Conservation (phyloP, 257 asterid species). For the Solanum dulcamara region DNA sequence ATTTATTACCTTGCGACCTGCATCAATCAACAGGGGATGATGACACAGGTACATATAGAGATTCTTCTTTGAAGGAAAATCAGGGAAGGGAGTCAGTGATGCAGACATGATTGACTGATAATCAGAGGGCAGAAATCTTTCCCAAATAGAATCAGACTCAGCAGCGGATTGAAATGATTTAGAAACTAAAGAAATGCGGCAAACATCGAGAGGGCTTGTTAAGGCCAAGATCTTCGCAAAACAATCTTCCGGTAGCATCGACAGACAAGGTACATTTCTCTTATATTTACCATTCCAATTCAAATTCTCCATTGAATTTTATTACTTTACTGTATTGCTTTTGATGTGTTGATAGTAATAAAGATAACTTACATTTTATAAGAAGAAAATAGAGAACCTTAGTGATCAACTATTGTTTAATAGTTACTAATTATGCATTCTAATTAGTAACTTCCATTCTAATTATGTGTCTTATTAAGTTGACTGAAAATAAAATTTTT, state of each 20-base stretch:
- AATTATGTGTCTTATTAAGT: not conserved
- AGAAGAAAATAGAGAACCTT: not conserved
- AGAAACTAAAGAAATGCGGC: not conserved
- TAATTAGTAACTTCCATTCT: too few relatives aligned
- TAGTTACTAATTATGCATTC: not conserved
- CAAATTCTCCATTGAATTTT: not conserved
- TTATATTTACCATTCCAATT: not conserved
- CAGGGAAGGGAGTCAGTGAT: not conserved
- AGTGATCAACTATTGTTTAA: not conserved
- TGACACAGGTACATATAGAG: not conserved
- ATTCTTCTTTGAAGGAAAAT: not conserved
- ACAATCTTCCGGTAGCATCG: not conserved
- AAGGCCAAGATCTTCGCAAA: not conserved
- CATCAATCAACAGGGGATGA: slow-evolving; percentile 1
- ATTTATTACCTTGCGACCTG: not conserved
- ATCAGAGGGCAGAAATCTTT: not conserved
- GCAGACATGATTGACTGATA: not conserved
- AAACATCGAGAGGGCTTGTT: not conserved
- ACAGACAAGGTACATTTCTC: not conserved
- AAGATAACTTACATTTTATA: not conserved
- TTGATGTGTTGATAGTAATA: not conserved
- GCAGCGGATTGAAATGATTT: not conserved
- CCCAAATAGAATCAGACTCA: not conserved
- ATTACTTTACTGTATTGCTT: not conserved
- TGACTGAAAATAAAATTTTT: not conserved